These are phyloP conservation scores for Trichoderma sp. DNA, from an alignment of 2,329 filamentous ascomycete genomes.

Conservation along the genomic window DNA sequence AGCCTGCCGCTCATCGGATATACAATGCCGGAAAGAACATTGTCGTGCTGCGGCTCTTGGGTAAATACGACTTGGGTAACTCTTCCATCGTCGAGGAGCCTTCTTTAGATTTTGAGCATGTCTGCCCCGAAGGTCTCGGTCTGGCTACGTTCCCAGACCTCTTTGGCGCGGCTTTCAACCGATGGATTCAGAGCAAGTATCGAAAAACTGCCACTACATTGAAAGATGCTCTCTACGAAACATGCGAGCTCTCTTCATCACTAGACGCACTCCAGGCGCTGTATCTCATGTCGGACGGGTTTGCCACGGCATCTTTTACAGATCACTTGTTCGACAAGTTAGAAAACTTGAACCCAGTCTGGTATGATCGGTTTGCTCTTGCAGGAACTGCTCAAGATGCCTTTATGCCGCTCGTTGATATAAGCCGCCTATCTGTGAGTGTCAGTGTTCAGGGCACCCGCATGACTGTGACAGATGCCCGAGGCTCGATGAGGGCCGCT, in stretches of 20 bases:
- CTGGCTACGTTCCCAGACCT: constrained; percentile 73
- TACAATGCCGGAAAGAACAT: constrained; percentile 89
- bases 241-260: constrained; percentile 66
- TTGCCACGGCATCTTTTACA: constrained; percentile 65
- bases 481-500: constrained; percentile 57
- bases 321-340: constrained; percentile 73
- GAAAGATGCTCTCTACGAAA: constrained; percentile 64
- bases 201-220: constrained; percentile 68
- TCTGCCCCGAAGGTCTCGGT: constrained; percentile 51
- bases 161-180: constrained; percentile 69
- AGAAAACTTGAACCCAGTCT: constrained; percentile 59
- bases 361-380: constrained; percentile 80
- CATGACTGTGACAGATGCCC: constrained; percentile 47
- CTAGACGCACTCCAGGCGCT: constrained; percentile 69
- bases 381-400: constrained; percentile 76
- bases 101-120: constrained; percentile 56
- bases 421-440: constrained; percentile 63
- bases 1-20: constrained; percentile 67
- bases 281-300: constrained; percentile 77
- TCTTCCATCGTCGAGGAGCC: constrained; percentile 41
- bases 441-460: constrained; percentile 45
- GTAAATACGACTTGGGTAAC: constrained; percentile 47
- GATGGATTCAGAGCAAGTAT: constrained; percentile 77
- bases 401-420: constrained; percentile 61
- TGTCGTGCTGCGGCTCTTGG: constrained; percentile 75